Evolutionary conservation across 495 filamentous ascomycete genomes (phyloP).

Genomic region (Paragyromitra xinjiangensis): DNA sequence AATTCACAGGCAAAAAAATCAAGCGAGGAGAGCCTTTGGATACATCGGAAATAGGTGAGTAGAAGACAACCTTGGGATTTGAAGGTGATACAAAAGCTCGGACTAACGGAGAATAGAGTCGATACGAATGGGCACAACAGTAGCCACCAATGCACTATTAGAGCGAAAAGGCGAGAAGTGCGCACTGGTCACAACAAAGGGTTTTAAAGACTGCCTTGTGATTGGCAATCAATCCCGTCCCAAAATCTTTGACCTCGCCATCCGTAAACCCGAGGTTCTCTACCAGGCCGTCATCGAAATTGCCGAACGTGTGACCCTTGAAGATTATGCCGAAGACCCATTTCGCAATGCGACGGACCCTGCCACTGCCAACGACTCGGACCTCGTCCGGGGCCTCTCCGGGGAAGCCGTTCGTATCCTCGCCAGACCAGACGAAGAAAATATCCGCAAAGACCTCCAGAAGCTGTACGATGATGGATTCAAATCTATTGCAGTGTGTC

Average conservation of each 20-base stretch:
- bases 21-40: conserved; percentile 83
- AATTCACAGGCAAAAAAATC: conserved; percentile 77
- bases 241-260: conserved; percentile 83
- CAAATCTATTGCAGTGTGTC: conserved; percentile 75
- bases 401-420: conserved; percentile 77
- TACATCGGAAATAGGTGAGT: conserved; percentile 79
- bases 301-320: conserved; percentile 83
- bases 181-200: conserved; percentile 88
- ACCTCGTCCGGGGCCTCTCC: conserved; percentile 72
- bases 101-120: conserved; percentile 64
- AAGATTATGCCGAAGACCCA: conserved; percentile 87
- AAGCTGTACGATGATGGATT: conserved; percentile 70
- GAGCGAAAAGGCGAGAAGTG: conserved; percentile 95
- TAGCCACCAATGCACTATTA: conserved; percentile 86
- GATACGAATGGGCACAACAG: conserved; percentile 89
- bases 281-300: conserved; percentile 81
- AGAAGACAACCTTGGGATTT: not conserved
- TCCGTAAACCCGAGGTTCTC: conserved; percentile 79
- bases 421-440: conserved; percentile 65
- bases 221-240: conserved; percentile 87
- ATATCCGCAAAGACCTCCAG: conserved; percentile 66
- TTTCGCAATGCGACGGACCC: conserved; percentile 66
- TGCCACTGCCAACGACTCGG: conserved; percentile 61
- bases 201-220: conserved; percentile 89
- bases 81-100: not conserved